Conservation (phyloP, 371 early-diverging fungal species). For the Rhizomucor pusillus region DNA sequence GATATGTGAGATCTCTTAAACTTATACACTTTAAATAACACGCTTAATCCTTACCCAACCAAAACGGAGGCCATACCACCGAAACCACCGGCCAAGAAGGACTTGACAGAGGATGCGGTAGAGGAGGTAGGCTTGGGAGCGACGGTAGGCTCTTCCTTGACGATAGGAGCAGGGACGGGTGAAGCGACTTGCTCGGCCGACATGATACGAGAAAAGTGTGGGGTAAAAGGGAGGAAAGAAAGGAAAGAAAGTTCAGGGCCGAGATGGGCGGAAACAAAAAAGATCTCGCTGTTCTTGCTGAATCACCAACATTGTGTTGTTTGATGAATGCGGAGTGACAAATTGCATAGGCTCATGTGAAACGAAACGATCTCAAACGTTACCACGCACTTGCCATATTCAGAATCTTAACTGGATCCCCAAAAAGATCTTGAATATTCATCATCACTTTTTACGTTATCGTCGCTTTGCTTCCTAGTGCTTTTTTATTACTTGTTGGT, state of each 20-base stretch:
- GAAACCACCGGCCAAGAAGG: conserved; percentile 94
- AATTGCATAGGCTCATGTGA: conserved; percentile 4
- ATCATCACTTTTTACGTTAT: too few species aligned
- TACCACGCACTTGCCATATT: too few species aligned
- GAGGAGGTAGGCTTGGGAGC: conserved; percentile 8
- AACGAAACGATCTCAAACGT: too few species aligned
- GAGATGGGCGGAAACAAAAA: neutral
- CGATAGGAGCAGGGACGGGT: neutral
- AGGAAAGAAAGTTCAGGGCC: neutral
- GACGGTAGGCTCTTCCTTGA: conserved; percentile 7
- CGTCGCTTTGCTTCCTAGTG: too few species aligned
- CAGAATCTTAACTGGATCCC: too few species aligned
- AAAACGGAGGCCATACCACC: conserved; percentile 83
- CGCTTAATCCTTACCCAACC: conserved; percentile 48
- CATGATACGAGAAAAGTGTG: conserved; percentile 4
- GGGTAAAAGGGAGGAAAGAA: neutral
- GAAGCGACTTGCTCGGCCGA: conserved; percentile 4
- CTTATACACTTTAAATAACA: neutral
- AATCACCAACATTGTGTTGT: neutral
- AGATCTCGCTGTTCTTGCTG: neutral
- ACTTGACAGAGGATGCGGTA: conserved; percentile 67
- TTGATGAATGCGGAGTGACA: neutral
- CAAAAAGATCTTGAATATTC: too few species aligned
- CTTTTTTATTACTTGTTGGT: too few species aligned
- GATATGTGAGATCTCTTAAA: neutral